These are phyloP conservation scores for Cercospora citrullina DNA, from an alignment of 2,329 filamentous ascomycete species.

Conservation along the genomic window DNA sequence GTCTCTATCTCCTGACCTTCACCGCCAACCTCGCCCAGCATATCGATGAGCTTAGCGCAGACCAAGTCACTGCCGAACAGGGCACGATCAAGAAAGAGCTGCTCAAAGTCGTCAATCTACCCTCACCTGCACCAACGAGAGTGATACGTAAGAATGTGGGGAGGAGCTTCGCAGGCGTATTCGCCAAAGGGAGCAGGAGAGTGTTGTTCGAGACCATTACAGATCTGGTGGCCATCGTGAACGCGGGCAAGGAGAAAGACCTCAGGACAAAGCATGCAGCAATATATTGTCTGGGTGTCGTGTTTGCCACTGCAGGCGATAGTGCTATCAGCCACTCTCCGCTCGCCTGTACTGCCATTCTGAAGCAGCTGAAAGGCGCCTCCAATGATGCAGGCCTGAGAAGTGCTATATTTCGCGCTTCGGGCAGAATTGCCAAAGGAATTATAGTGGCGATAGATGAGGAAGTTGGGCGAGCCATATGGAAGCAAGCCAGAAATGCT, in stretches of 20 bases:
- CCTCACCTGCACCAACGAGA: conserved; percentile 77
- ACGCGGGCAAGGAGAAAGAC: conserved; percentile 78
- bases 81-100: conserved; percentile 91
- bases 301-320: conserved; percentile 90
- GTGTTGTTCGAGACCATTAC: conserved; percentile 93
- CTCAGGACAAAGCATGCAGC: conserved; percentile 81
- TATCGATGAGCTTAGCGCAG: conserved; percentile 69
- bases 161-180: conserved; percentile 77
- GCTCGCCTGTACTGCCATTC: conserved; percentile 67
- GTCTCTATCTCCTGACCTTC: conserved; percentile 88
- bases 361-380: conserved; percentile 78
- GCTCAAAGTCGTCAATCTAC: conserved; percentile 84
- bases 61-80: conserved; percentile 85
- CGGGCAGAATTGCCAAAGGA: conserved; percentile 75
- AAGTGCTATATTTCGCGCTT: conserved; percentile 71
- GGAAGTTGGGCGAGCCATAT: conserved; percentile 79
- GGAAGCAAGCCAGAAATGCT: conserved; percentile 83
- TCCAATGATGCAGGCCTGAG: conserved; percentile 79
- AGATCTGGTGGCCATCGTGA: conserved; percentile 73
- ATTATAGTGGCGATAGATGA: conserved; percentile 80
- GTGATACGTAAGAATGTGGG: conserved; percentile 89
- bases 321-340: conserved; percentile 83
- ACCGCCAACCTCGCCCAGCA: conserved; percentile 79
- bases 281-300: conserved; percentile 79
- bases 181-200: conserved; percentile 83